Base-by-base conservation (phyloP, 345 rosid genomes). In the Dovyalis caffra region DNA sequence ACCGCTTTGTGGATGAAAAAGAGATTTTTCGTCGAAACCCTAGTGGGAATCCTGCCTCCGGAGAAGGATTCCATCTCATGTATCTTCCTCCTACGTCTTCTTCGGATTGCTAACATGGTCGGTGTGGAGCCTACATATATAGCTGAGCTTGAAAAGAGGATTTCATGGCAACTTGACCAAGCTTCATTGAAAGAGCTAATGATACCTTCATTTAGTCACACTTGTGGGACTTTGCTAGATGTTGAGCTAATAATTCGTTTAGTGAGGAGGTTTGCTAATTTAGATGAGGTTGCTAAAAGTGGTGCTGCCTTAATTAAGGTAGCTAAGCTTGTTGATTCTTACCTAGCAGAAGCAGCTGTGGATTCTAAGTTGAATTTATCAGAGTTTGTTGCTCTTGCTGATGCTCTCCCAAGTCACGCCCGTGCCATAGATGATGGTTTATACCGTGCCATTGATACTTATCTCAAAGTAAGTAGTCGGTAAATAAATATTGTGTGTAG, bases 131-230 rank as follows among this genome's bases (percentile, higher is more conserved):
- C 85, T 2, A 28, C 53, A 4, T 91, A 86, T 80, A 83, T 80
- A 57, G 80, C 71, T 0, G 97, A 95, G 90, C 86, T 95, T 0
- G 99, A 95, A 84, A 85, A 71, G 71, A 82, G 91, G 84, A 79
- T 90, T 33, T 85, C 97, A 6, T 87, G 91, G 97, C 97, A 91
- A 74, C 88, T 95, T 0, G 99, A 95, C 71, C 91, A 87, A 71
- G 97, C 99, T 62, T 90, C 97, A 0, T 71, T 95, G 51, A 91
- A 89, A 74, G 99, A 95, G 82, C 47, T 95, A 11, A 80, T 95
- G 99, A 90, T 95, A 75, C 99, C 99, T 1, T 92, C 97, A 9
- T 95, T 95, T 8, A 92, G 97, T 76, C 97, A 92, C 80, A 89
- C 90, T 5, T 86, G 92, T 45, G 87, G 86, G 62, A 92, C 95